Evolutionary conservation across 2,329 filamentous ascomycete genomes (phyloP).

Genomic region (Trichoderma afroharzianum): DNA sequence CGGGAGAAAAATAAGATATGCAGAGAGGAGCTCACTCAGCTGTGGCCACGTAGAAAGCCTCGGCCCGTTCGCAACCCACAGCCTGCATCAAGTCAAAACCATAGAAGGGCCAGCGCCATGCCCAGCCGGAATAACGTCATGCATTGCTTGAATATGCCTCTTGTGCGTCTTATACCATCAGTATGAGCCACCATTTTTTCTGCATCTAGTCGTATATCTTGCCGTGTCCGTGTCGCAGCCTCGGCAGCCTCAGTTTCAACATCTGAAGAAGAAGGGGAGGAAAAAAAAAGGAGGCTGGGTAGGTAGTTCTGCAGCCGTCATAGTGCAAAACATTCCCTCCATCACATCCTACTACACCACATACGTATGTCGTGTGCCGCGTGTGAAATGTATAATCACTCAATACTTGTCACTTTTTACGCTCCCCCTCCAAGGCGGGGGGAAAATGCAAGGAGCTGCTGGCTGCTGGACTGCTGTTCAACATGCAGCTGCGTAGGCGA

Average conservation of each 20-base stretch:
- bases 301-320: background rate
- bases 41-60: constrained; percentile 11
- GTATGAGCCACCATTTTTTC: background rate
- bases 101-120: background rate
- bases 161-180: background rate
- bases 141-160: background rate
- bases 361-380: background rate
- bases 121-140: background rate
- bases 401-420: background rate
- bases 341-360: background rate
- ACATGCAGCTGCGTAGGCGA: background rate
- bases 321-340: background rate
- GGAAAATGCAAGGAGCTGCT: background rate
- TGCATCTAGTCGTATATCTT: background rate
- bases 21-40: background rate
- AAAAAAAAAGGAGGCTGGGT: background rate
- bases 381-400: background rate
- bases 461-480: background rate
- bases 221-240: background rate
- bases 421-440: background rate
- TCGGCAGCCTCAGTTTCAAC: background rate
- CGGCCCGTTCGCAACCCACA: background rate
- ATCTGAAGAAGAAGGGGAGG: background rate
- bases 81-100: background rate
- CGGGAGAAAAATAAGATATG: background rate